Conservation (phyloP, 805 yeast genomes). For the Hanseniaspora vineae region DNA sequence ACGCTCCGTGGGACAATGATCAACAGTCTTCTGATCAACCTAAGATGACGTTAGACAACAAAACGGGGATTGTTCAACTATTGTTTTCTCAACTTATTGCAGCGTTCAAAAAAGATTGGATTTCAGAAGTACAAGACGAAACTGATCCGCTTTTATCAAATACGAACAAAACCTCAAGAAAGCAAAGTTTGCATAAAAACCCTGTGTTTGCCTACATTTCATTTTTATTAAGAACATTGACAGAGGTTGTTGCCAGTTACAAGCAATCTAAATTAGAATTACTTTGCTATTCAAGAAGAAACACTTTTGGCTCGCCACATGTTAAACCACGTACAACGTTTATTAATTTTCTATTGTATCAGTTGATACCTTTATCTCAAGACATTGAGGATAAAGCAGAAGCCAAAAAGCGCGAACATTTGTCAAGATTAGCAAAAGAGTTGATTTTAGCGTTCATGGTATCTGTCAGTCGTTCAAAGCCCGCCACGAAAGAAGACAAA, state of each 20-base stretch:
- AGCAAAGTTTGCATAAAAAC: constrained; percentile 34
- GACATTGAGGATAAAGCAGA: constrained; percentile 26
- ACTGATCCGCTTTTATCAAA: constrained; percentile 14
- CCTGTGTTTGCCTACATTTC: constrained; percentile 50
- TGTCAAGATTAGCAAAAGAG: constrained; percentile 37
- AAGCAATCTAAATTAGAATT: constrained; percentile 73
- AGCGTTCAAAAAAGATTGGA: constrained; percentile 29
- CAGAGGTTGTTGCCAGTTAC: constrained; percentile 67
- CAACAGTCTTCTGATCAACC: constrained; percentile 7
- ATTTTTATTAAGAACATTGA: constrained; percentile 52
- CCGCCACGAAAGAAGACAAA: not conserved
- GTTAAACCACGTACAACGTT: constrained; percentile 67
- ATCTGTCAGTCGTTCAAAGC: constrained; percentile 18
- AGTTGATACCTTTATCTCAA: constrained; percentile 42
- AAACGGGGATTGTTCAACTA: constrained; percentile 49
- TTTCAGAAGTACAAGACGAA: constrained; percentile 23
- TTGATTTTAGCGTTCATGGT: constrained; percentile 47
- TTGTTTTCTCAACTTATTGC: constrained; percentile 56
- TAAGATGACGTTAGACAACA: constrained; percentile 4
- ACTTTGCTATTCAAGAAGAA: constrained; percentile 58
- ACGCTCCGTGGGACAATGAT: constrained; percentile 13
- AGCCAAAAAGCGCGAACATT: constrained; percentile 34
- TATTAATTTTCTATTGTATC: constrained; percentile 63
- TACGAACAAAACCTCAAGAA: constrained; percentile 20
- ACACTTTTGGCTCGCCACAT: constrained; percentile 21